A percentile compares a stretch with the other conserved stretches of the same genome.
Evolutionary conservation across 169 alveolate species (phyloP).

Genomic region (Haemoproteus tartakovskyi): DNA sequence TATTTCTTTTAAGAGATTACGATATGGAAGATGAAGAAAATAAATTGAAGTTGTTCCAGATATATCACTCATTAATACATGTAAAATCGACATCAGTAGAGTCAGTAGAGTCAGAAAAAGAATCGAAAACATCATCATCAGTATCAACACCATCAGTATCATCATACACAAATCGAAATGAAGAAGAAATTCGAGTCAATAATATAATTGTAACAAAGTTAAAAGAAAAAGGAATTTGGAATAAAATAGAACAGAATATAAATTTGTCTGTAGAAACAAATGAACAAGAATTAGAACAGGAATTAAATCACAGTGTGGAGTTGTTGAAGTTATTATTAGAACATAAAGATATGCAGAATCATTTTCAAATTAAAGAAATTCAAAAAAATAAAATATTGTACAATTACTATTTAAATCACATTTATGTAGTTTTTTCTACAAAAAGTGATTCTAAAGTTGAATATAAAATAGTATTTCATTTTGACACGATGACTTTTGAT

Average conservation of each 20-base stretch:
- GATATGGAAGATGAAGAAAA: slow-evolving; percentile 1
- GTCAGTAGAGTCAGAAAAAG: not conserved
- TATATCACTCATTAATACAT: slow-evolving; percentile 14
- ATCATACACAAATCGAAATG: not conserved
- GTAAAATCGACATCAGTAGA: not conserved
- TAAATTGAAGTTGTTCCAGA: slow-evolving; percentile 30
- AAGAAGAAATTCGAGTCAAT: not conserved
- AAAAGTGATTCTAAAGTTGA: not conserved
- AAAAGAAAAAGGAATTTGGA: not conserved
- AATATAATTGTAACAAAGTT: not conserved
- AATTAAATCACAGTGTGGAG: not conserved
- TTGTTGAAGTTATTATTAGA: no score
- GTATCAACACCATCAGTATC: not conserved
- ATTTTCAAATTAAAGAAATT: slow-evolving; percentile 1
- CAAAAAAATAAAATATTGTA: slow-evolving; percentile 2
- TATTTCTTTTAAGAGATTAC: slow-evolving; percentile 6
- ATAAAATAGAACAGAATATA: not conserved
- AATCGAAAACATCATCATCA: not conserved
- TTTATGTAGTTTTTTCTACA: not conserved
- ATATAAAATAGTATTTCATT: slow-evolving; percentile 2
- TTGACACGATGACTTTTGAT: slow-evolving; percentile 1
- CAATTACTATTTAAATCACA: slow-evolving; percentile 18
- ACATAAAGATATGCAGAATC: not conserved
- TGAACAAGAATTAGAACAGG: not conserved
- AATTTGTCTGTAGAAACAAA: not conserved